phyloP scores from a whole-genome alignment of 768 basidiomycete genomes.

The Podaxis sp. region DNA sequence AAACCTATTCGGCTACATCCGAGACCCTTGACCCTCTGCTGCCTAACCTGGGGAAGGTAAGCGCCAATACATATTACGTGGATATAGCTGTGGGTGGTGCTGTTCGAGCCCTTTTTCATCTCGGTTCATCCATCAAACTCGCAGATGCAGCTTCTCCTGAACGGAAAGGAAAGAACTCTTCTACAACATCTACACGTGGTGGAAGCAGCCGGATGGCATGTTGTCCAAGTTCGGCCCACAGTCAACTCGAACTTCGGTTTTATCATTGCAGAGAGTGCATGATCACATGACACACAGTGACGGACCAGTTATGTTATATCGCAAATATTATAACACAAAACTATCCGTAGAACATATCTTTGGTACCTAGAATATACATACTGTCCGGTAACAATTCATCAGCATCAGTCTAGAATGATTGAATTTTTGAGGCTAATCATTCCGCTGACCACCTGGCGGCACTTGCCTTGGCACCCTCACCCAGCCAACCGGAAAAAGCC shows the following conservation, averaged over 20 bases:
- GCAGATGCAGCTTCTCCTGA: slow-evolving; percentile 15
- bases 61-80: slow-evolving; percentile 68
- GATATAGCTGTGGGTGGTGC: slow-evolving; percentile 55
- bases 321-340: neutral
- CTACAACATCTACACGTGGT: slow-evolving; percentile 12
- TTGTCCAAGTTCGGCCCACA: slow-evolving; percentile 2
- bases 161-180: slow-evolving; percentile 13
- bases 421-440: neutral
- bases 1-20: slow-evolving; percentile 4
- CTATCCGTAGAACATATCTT: too few relatives aligned
- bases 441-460: neutral
- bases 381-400: neutral
- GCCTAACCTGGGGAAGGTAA: slow-evolving; percentile 73
- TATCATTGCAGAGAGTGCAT: slow-evolving; percentile 7
- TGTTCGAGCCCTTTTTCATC: neutral
- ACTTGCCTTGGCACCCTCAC: neutral
- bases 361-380: neutral
- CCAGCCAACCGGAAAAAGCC: neutral
- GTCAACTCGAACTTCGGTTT: slow-evolving; percentile 10
- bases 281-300: neutral
- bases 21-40: slow-evolving; percentile 60
- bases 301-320: neutral
- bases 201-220: slow-evolving; percentile 6
- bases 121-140: neutral
- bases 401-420: neutral